Base-by-base conservation (phyloP, 2,329 filamentous ascomycete genomes). In the Cordyceps pruinosa region DNA sequence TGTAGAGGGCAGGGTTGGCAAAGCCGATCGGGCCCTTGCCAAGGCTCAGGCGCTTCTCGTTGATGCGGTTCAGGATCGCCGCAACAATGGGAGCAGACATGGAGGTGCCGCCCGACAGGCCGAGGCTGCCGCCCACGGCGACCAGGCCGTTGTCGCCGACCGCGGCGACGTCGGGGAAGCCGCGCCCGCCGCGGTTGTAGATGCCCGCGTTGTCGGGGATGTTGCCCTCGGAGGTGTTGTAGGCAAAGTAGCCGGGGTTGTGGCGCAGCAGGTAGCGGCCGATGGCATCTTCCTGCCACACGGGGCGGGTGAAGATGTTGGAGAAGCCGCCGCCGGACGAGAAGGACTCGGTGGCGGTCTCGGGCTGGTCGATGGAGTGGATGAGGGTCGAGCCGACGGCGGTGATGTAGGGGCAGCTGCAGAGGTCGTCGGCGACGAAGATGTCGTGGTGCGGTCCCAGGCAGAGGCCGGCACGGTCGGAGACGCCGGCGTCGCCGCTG, bases 351-450 rank as follows among this genome's bases (percentile, higher is more conserved):
- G 75, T 76, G 15, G 76, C 76, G 57, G 71, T 68, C 63, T 79
- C 77, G 45, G 75, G 68, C 6, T 72, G 70, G 9, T 70, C 71
- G 10, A 70, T 70, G 56, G 69, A 67, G 42, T 67, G 65, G 39
- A 80, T 69, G 62, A 77, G 70, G 0, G 78, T 80, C 10, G 77
- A 77, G 42, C 78, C 78, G 5, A 80, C 77, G 8, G 73, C 70
- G 0, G 75, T 78, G 26, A 80, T 67, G 64, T 74, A 2, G 74
- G 77, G 58, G 41, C 77, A 80, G 7, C 70, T 72, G 7, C 68
- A 69, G 1, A 50, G 45, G 23, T 55, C 41, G 41, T 55, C 51
- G 19, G 55, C n/a, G 51, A 50, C 35, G 28, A 80, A 80, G 30
- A 67, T 64, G n/a, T 73, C 73, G n/a, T 69, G 64, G 47, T 69